Conservation (phyloP, 2,329 filamentous ascomycete species). For the Cytospora leucostoma region DNA sequence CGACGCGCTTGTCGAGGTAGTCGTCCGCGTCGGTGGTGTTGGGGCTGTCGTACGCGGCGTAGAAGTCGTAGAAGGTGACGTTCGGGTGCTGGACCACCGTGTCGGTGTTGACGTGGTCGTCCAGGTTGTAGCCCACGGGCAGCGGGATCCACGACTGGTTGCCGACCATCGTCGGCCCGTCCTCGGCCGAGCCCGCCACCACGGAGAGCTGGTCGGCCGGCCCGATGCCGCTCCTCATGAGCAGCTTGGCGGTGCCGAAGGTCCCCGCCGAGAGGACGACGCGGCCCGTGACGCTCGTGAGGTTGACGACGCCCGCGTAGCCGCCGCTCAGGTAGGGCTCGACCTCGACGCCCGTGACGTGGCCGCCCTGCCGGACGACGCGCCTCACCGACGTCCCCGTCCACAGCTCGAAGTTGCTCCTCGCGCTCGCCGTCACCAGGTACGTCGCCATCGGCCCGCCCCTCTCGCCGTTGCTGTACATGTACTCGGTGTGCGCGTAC, state of each 20-base stretch:
- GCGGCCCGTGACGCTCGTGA: constrained; percentile 60
- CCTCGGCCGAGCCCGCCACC: constrained; percentile 49
- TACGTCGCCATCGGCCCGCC: constrained; percentile 73
- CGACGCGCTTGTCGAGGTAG: constrained; percentile 54
- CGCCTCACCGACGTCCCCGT: constrained; percentile 67
- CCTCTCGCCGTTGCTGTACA: constrained; percentile 67
- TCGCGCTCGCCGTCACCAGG: constrained; percentile 59
- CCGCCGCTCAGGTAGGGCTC: constrained; percentile 56
- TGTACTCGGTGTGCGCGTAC: constrained; percentile 65
- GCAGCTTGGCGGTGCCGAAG: constrained; percentile 69
- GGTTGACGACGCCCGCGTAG: constrained; percentile 59
- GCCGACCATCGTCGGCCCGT: constrained; percentile 54
- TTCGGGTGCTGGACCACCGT: constrained; percentile 46
- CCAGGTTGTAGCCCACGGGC: constrained; percentile 59
- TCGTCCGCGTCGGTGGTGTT: constrained; percentile 43
- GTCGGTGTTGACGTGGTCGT: constrained; percentile 56
- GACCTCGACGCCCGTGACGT: constrained; percentile 69
- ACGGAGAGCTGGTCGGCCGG: constrained; percentile 59
- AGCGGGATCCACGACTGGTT: constrained; percentile 57
- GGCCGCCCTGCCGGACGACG: constrained; percentile 63
- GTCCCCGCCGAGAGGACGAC: constrained; percentile 69
- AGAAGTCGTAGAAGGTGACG: constrained; percentile 64
- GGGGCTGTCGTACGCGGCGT: constrained; percentile 57
- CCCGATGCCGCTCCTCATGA: constrained; percentile 69
- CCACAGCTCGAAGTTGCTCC: constrained; percentile 67